Evolutionary conservation across 768 basidiomycete genomes (phyloP), one percentile per base, ranked within the genome.

Genomic region (Mycena amicta): DNA sequence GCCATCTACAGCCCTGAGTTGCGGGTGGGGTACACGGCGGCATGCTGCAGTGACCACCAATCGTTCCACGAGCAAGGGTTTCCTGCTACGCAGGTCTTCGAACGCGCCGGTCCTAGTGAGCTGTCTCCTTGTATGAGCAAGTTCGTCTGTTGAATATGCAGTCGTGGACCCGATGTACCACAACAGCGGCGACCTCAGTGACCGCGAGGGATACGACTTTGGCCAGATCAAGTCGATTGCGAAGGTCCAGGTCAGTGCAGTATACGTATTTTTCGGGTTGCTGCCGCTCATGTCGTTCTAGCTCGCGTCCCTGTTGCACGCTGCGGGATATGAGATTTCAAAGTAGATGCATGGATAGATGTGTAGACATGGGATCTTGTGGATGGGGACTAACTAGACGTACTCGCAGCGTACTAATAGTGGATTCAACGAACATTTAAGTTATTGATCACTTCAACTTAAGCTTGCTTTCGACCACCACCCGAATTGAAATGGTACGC

Each of bases 21-120:
- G 25, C 79, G 69, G 1, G 85, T 93, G 33, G 91, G 90, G 26
- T 80, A 77, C 56, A 86, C 89, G 0, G 65, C 84, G 5, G 92
- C 84, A 26, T 97, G 94, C 73, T 97, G 95, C 75, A 94, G 92
- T 64, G 95, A 95, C 66, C 92, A 96, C 68, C 91, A 93, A 88
- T 87, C 88, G 30, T 92, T 93, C 83, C 82, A 89, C 60, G 75
- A 87, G 52, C 86, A 88, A 67, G 95, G 93, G 16, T 95, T 87
- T 78, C 86, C 93, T 5, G 83, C 94, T 0, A 92, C 92, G 0
- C 89, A 92, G 64, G 84, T 96, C 18, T 96, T 94, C 67, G 94
- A 95, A 68, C 86, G 92, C 45, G 90, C 88, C 0, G 93, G 92
- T 5, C 84, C 83, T 11, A 85, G 84, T 86, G 65, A 53, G 82